A percentile compares a stretch with the other conserved stretches of the same genome.
These are phyloP conservation scores for Excoecaria agallocha DNA, from an alignment of 345 rosid genomes.

Conservation along the genomic window DNA sequence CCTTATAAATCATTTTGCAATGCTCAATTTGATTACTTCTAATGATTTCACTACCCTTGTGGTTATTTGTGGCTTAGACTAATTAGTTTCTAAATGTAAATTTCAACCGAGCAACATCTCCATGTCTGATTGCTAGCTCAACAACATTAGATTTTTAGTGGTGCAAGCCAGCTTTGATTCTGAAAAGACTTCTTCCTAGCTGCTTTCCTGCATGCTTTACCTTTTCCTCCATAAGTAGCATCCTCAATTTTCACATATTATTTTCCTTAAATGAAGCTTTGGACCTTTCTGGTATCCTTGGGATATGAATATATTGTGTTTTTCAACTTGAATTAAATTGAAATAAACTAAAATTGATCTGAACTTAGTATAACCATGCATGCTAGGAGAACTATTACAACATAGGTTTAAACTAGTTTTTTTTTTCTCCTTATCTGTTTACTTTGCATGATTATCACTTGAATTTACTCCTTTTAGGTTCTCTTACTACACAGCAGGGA, in stretches of 20 bases:
- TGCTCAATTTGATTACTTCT: neutral
- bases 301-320: neutral
- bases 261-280: neutral
- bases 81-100: neutral
- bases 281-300: neutral
- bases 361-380: neutral
- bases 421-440: neutral
- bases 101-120: neutral
- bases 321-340: neutral
- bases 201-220: too few species aligned
- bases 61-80: neutral
- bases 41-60: neutral
- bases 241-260: neutral
- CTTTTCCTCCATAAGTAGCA: neutral
- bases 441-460: neutral
- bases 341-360: neutral
- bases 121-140: neutral
- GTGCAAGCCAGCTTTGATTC: neutral
- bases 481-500: slow-evolving; percentile 93
- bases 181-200: neutral
- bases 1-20: neutral
- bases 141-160: neutral
- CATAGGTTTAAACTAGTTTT: neutral
- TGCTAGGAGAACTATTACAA: neutral
- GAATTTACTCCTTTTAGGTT: slow-evolving; percentile 52